Base-by-base conservation (phyloP, 73 alveolate species). In the Blepharisma japonicum region DNA sequence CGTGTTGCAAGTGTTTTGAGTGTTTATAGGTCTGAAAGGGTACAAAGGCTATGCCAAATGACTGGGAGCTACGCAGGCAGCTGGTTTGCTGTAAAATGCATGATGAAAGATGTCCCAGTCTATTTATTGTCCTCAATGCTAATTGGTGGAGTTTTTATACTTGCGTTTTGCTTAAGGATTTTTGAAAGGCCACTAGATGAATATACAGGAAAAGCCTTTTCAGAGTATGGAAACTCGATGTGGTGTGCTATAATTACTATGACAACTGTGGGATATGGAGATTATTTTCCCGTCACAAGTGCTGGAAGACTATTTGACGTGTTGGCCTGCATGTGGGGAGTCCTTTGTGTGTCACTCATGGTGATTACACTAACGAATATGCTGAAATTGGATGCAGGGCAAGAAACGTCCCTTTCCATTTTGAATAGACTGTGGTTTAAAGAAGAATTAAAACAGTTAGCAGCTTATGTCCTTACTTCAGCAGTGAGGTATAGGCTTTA, bases 231-330 rank as follows among this genome's bases (percentile, higher is more conserved):
- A 68, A 94, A 91, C 78, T 87, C 95, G 7, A 72, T 91, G 42
- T 94, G 98, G 98, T 79, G 78, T 55, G 86, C 84, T 68, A 89
- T 94, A 5, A 86, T 93, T 21, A 94, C 96, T 32, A 86, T 91
- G 86, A 86, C 93, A 72, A 82, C 95, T 56, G 89, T 93, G 14
- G 98, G 98, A 45, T 93, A 83, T 85, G 98, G 98, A 18, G 98
- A 93, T 79, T 86, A 61, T 77, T 90, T 81, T 71, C 97, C 98
- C 46, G 80, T 83, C 38, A 93, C 98, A 14, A 86, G 81, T 71
- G 78, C 92, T 51, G 98, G 98, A 70, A 81, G 98, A 78, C 45
- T 89, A 3, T 80, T 84, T 48, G 86, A 89, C 25, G 70, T 93
- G 38, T 39, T 87, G 45, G 92, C 98, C 50, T 90, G 98, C 81